Evolutionary conservation across 2,329 filamentous ascomycete genomes (phyloP).

Genomic region (Colletotrichum spinosum): DNA sequence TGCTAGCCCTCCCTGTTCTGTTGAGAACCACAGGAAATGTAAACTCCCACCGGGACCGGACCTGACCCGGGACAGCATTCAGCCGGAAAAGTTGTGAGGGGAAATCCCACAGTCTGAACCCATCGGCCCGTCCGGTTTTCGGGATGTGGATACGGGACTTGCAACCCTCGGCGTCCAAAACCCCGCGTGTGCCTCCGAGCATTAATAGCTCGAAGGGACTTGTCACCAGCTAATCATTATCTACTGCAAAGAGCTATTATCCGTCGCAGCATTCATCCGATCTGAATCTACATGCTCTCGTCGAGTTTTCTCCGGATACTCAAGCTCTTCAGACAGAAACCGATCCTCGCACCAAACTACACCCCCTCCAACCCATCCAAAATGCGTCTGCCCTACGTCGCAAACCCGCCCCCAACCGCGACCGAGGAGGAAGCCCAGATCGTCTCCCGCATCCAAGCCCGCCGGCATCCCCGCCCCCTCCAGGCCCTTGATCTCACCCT

Average conservation of each 20-base stretch:
- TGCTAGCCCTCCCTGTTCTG: constrained; percentile 2
- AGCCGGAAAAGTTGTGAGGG: constrained; percentile 25
- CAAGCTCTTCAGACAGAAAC: constrained; percentile 5
- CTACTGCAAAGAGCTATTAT: background rate
- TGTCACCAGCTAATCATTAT: background rate
- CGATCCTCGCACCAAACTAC: background rate
- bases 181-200: constrained; percentile 28
- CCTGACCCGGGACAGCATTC: constrained; percentile 34
- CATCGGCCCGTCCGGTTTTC: constrained; percentile 34
- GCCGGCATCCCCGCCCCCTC: constrained; percentile 76
- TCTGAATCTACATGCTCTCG: constrained; percentile 7
- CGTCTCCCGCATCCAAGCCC: constrained; percentile 71
- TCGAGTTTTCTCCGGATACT: constrained; percentile 1
- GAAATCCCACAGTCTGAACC: background rate
- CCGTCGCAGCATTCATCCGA: too few relatives aligned
- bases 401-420: constrained; percentile 60
- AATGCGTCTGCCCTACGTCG: constrained; percentile 77
- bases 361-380: constrained; percentile 39
- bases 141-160: constrained; percentile 35
- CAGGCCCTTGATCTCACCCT: constrained; percentile 82
- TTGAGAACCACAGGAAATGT: background rate
- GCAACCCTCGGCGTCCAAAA: constrained; percentile 8
- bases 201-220: constrained; percentile 5
- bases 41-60: constrained; percentile 4
- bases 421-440: constrained; percentile 65